Conservation (phyloP, 352 stramenopile genomes). For the Thraustotheca clavata region DNA sequence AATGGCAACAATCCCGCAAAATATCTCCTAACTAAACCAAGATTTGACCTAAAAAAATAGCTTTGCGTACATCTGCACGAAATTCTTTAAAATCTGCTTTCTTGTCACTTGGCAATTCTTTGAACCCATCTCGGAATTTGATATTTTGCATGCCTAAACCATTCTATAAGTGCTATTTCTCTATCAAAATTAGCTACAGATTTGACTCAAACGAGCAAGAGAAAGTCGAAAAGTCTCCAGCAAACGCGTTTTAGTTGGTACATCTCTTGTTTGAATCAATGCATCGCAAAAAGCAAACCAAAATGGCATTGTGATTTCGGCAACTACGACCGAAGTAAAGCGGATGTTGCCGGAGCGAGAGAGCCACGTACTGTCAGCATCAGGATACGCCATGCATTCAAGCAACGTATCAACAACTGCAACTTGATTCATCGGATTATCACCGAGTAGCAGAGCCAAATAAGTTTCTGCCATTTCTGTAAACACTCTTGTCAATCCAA, state of each 20-base stretch:
- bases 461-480: slow-evolving; percentile 86
- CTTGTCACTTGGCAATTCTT: slow-evolving; percentile 49
- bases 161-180: not conserved
- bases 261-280: slow-evolving; percentile 27
- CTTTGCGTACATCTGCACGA: slow-evolving; percentile 22
- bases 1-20: slow-evolving; percentile 63
- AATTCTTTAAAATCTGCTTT: slow-evolving; percentile 78
- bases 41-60: not conserved
- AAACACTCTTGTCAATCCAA: slow-evolving; percentile 82
- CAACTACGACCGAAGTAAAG: slow-evolving; percentile 27
- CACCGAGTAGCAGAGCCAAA: slow-evolving; percentile 63
- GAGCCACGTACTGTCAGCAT: slow-evolving; percentile 36
- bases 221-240: slow-evolving; percentile 37
- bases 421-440: slow-evolving; percentile 44
- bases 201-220: slow-evolving; percentile 45
- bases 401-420: slow-evolving; percentile 74
- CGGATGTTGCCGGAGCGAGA: not conserved
- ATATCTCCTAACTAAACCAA: slow-evolving; percentile 50
- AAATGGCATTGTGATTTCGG: slow-evolving; percentile 78
- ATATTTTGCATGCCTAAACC: slow-evolving; percentile 55
- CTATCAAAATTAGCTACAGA: slow-evolving; percentile 29
- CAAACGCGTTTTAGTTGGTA: slow-evolving; percentile 16
- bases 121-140: slow-evolving; percentile 66
- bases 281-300: slow-evolving; percentile 64
- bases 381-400: slow-evolving; percentile 78